phyloP scores from a whole-genome alignment of 2,329 filamentous ascomycete genomes.

The Purpureocillium takamizusanense region DNA sequence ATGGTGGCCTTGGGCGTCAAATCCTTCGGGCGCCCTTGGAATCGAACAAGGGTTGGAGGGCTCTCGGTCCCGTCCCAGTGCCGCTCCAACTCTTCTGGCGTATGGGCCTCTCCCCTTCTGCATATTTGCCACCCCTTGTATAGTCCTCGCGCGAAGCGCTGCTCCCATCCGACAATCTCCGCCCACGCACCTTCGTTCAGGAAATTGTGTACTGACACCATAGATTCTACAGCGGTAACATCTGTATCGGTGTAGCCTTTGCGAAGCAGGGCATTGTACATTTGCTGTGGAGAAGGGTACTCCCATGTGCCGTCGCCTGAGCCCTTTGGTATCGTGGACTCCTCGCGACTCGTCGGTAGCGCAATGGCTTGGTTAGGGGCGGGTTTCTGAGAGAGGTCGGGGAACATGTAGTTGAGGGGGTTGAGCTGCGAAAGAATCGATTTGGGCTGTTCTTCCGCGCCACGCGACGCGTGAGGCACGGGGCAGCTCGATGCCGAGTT shows the following conservation, averaged over 20 bases:
- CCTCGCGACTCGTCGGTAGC: conserved; percentile 73
- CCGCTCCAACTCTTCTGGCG: conserved; percentile 31
- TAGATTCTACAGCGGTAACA: conserved; percentile 83
- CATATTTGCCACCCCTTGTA: conserved; percentile 65
- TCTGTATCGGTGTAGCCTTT: conserved; percentile 96
- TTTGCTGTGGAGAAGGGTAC: conserved; percentile 96
- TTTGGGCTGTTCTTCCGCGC: conserved; percentile 23
- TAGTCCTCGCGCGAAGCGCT: conserved; percentile 69
- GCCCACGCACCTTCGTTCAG: conserved; percentile 95
- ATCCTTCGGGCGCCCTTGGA: conserved; percentile 82
- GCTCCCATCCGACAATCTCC: conserved; percentile 92
- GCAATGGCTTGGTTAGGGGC: conserved; percentile 62
- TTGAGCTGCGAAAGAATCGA: conserved; percentile 49
- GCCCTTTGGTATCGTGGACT: conserved; percentile 85
- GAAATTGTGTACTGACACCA: conserved; percentile 98
- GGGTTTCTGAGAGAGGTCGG: conserved; percentile 70
- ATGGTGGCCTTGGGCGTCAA: conserved; percentile 87
- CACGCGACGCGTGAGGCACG: conserved; percentile 30
- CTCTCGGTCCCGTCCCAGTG: conserved; percentile 43
- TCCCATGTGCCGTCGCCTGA: conserved; percentile 80
- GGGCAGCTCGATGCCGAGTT: conserved; percentile 32
- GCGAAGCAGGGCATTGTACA: conserved; percentile 96
- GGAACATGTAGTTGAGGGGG: conserved; percentile 92
- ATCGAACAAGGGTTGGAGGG: conserved; percentile 70
- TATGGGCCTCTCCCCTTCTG: conserved; percentile 61